Percentiles rank a stretch among this genome's conserved stretches.
Conservation (phyloP, 192 early-diverging fungal genomes). For the Coemansia sp. region DNA sequence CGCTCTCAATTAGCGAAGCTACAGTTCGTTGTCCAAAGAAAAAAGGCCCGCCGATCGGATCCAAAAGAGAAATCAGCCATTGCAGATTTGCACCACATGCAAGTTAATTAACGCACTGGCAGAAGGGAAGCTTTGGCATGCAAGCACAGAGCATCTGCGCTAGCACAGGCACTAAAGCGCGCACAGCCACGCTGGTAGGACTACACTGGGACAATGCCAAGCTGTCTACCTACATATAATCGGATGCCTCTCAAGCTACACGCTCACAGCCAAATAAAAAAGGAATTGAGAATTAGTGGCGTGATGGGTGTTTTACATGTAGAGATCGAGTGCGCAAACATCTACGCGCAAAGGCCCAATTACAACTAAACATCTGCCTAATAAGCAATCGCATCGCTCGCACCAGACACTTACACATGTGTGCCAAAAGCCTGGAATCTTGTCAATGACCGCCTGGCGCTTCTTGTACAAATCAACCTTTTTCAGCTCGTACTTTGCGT, state of each 20-base stretch:
- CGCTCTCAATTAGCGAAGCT: slow-evolving; percentile 52
- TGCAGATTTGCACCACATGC: slow-evolving; percentile 5
- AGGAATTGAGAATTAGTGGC: not conserved
- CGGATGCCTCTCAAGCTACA: slow-evolving; percentile 51
- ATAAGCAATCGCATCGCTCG: not conserved
- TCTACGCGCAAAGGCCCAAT: too few relatives aligned
- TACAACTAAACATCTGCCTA: too few relatives aligned
- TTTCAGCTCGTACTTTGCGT: slow-evolving; percentile 50
- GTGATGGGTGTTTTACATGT: too few relatives aligned
- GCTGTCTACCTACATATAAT: slow-evolving; percentile 45
- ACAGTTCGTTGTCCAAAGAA: slow-evolving; percentile 12
- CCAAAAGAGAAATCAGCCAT: slow-evolving; percentile 5
- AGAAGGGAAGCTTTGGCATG: not conserved
- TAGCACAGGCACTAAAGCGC: too few relatives aligned
- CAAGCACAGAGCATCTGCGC: not conserved
- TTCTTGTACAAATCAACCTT: slow-evolving; percentile 51
- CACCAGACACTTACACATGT: slow-evolving; percentile 46
- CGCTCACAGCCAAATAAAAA: not conserved
- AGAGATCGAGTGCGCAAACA: not conserved
- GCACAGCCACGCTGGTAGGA: too few relatives aligned
- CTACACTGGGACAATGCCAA: not conserved
- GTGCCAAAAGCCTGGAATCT: slow-evolving; percentile 57
- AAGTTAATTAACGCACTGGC: not conserved
- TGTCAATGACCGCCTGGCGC: slow-evolving; percentile 52
- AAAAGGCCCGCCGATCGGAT: slow-evolving; percentile 10